These are phyloP conservation scores for Leishmania mexicana DNA, from an alignment of 208 protist genomes.

Conservation along the genomic window DNA sequence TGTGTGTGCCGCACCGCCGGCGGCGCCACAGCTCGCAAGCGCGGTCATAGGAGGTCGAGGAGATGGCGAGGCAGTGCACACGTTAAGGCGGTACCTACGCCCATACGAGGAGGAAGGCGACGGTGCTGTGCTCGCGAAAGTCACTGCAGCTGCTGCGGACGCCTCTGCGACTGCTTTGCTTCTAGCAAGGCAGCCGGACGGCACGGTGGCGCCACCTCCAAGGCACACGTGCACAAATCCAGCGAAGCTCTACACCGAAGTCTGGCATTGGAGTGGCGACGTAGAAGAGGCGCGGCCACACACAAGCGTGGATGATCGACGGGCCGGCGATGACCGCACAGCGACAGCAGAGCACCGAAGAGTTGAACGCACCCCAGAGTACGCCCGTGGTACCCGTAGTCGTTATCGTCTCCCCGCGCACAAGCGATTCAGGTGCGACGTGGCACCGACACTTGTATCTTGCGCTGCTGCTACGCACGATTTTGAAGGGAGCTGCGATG, in stretches of 20 bases:
- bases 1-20: not conserved
- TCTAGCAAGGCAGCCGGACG: not conserved
- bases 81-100: not conserved
- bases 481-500: not conserved
- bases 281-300: not conserved
- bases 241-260: not conserved
- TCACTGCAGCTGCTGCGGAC: not conserved
- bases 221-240: not conserved
- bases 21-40: not conserved
- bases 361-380: not conserved
- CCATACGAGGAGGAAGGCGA: slow-evolving; percentile 6
- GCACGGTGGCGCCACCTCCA: not conserved
- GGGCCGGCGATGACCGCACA: not conserved
- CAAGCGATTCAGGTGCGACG: not conserved
- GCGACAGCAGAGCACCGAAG: not conserved
- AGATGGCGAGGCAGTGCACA: not conserved
- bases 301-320: not conserved
- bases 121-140: not conserved
- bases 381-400: not conserved
- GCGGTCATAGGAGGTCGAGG: not conserved
- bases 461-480: not conserved
- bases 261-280: not conserved
- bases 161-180: not conserved
- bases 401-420: not conserved
- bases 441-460: not conserved